Evolutionary conservation across 2,329 filamentous ascomycete genomes (phyloP).

Genomic region (Escovopsis sp.): DNA sequence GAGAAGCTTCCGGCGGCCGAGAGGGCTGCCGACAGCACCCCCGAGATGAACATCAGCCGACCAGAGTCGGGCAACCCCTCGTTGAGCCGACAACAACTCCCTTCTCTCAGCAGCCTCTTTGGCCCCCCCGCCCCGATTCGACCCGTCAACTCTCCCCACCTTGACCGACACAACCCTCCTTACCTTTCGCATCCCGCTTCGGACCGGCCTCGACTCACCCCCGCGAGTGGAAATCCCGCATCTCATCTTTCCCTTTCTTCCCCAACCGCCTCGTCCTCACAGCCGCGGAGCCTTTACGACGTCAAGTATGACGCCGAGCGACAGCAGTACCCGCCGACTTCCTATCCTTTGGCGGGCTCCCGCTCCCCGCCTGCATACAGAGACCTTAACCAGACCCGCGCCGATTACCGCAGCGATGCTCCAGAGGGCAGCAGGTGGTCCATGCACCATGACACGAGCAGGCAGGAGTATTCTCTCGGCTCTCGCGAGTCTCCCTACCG

Average conservation of each 20-base stretch:
- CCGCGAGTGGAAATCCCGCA: conserved; percentile 20
- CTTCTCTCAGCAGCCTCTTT: conserved; percentile 43
- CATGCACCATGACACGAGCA: conserved; percentile 23
- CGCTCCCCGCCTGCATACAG: conserved; percentile 23
- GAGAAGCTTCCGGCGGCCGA: conserved; percentile 31
- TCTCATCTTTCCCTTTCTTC: conserved; percentile 33
- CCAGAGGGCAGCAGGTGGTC: conserved; percentile 25
- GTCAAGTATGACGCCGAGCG: conserved; percentile 29
- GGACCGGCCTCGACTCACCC: conserved; percentile 29
- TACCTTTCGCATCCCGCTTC: conserved; percentile 30
- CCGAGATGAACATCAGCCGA: conserved; percentile 22
- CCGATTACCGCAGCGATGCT: conserved; percentile 20
- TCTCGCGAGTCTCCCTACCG: conserved; percentile 24
- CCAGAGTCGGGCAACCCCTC: conserved; percentile 19
- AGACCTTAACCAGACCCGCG: conserved; percentile 22
- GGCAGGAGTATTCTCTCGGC: conserved; percentile 32
- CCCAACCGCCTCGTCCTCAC: conserved; percentile 21
- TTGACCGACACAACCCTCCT: conserved; percentile 29
- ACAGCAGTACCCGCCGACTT: conserved; percentile 15
- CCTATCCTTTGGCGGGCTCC: conserved; percentile 23
- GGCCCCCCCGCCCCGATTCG: conserved; percentile 31
- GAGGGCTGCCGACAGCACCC: conserved; percentile 25
- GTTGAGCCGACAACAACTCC: conserved; percentile 32
- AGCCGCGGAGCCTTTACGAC: conserved; percentile 33
- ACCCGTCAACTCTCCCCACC: conserved; percentile 29